phyloP scores from a whole-genome alignment of 306 rosid genomes.

The Prunus dulcis region DNA sequence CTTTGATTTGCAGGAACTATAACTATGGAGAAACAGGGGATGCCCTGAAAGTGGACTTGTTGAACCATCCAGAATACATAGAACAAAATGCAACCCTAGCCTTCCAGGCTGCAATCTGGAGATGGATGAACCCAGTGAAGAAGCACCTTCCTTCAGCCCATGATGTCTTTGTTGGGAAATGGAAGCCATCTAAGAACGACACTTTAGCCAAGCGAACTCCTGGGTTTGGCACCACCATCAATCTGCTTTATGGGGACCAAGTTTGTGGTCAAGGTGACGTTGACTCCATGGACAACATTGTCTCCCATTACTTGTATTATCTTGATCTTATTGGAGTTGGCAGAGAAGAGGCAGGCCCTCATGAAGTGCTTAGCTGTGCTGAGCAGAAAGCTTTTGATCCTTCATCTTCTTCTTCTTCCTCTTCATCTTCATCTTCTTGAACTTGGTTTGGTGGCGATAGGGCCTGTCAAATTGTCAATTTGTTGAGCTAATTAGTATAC shows the following conservation, averaged over 20 bases:
- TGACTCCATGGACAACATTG: constrained; percentile 64
- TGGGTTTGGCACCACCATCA: constrained; percentile 88
- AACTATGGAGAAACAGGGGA: constrained; percentile 82
- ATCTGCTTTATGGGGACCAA: constrained; percentile 70
- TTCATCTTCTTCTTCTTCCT: constrained; percentile 33
- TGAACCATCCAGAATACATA: constrained; percentile 84
- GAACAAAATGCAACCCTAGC: constrained; percentile 93
- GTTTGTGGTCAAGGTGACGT: constrained; percentile 74
- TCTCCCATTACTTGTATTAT: constrained; percentile 76
- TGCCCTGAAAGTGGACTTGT: constrained; percentile 65
- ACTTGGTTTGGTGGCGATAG: neutral
- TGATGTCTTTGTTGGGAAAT: constrained; percentile 79
- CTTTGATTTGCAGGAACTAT: constrained; percentile 60
- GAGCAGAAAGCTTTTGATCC: constrained; percentile 59
- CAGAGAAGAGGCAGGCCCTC: constrained; percentile 73
- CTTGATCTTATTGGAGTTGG: constrained; percentile 73
- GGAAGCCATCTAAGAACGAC: constrained; percentile 96
- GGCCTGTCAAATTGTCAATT: neutral
- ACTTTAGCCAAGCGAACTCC: constrained; percentile 63
- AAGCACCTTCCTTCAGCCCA: constrained; percentile 84
- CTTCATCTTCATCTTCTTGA: neutral
- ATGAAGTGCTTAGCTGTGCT: constrained; percentile 61
- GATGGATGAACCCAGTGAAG: constrained; percentile 84
- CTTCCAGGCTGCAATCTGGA: constrained; percentile 92
- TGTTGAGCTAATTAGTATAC: too few species aligned